phyloP scores from a whole-genome alignment of 371 early-diverging fungal species.

The Mortierella sp. region DNA sequence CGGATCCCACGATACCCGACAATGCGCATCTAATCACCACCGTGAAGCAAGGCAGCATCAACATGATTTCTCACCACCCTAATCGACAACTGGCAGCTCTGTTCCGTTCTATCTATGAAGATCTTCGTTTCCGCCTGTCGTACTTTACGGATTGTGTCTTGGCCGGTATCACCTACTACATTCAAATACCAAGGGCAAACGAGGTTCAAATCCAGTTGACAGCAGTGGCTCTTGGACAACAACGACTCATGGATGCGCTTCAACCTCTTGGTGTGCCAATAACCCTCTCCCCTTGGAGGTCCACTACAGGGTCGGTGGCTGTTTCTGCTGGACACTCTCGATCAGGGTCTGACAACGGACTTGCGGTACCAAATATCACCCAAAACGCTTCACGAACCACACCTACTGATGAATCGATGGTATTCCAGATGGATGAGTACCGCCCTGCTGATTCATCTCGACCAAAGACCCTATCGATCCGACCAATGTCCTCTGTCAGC shows the following conservation, averaged over 20 bases:
- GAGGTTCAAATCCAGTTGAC: constrained; percentile 70
- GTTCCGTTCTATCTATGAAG: constrained; percentile 69
- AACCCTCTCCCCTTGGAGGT: constrained; percentile 45
- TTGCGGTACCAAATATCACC: neutral
- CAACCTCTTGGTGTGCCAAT: constrained; percentile 46
- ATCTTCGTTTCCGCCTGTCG: constrained; percentile 62
- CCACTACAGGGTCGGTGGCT: constrained; percentile 29
- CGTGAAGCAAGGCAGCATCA: constrained; percentile 68
- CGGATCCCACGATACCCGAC: constrained; percentile 52
- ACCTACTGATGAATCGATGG: constrained; percentile 38
- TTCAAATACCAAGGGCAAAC: constrained; percentile 64
- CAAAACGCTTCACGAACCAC: constrained; percentile 3
- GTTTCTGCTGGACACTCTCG: constrained; percentile 33
- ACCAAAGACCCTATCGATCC: constrained; percentile 18
- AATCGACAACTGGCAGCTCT: constrained; percentile 72
- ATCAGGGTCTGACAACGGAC: constrained; percentile 37
- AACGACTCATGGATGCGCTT: constrained; percentile 23
- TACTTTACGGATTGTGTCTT: constrained; percentile 64
- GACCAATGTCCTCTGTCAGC: constrained; percentile 8
- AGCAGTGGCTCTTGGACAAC: constrained; percentile 64
- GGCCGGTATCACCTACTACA: constrained; percentile 66
- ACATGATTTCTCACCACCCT: constrained; percentile 66
- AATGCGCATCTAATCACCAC: constrained; percentile 60
- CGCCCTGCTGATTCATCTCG: constrained; percentile 27
- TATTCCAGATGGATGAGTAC: constrained; percentile 53